These are phyloP conservation scores for Talaromyces thailandensis DNA, from an alignment of 495 filamentous ascomycete species.

Conservation along the genomic window DNA sequence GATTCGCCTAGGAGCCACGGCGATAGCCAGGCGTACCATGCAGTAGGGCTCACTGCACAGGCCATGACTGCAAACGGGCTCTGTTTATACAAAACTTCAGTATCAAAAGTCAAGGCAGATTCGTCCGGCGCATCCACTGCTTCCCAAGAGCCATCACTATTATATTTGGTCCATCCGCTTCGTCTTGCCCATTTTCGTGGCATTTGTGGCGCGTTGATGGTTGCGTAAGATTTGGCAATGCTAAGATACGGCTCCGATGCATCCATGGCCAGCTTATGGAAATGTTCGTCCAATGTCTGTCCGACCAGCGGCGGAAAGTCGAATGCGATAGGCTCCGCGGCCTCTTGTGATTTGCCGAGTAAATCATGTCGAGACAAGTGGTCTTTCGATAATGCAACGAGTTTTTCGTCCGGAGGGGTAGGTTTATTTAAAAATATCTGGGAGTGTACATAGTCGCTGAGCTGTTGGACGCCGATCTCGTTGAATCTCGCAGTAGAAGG, in stretches of 20 bases:
- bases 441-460: conserved; percentile 69
- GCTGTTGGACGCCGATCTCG: conserved; percentile 87
- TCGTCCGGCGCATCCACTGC: conserved; percentile 69
- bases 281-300: conserved; percentile 83
- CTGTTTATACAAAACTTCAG: conserved; percentile 93
- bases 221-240: conserved; percentile 64
- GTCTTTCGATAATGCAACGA: conserved; percentile 69
- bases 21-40: conserved; percentile 97
- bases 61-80: conserved; percentile 93
- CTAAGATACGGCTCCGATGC: conserved; percentile 79
- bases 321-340: conserved; percentile 67
- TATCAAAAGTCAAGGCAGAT: conserved; percentile 82
- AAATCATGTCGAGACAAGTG: conserved; percentile 84
- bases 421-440: conserved; percentile 68
- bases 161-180: conserved; percentile 94
- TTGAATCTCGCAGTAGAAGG: conserved; percentile 64
- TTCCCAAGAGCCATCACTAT: conserved; percentile 59
- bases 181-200: conserved; percentile 71
- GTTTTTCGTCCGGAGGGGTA: conserved; percentile 50
- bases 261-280: conserved; percentile 81
- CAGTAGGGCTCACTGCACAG: conserved; percentile 74
- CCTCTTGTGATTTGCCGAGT: conserved; percentile 80
- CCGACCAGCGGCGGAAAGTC: conserved; percentile 77
- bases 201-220: conserved; percentile 54
- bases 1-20: conserved; percentile 88